phyloP scores from a whole-genome alignment of 257 asterid genomes.

The Coffea canephora region DNA sequence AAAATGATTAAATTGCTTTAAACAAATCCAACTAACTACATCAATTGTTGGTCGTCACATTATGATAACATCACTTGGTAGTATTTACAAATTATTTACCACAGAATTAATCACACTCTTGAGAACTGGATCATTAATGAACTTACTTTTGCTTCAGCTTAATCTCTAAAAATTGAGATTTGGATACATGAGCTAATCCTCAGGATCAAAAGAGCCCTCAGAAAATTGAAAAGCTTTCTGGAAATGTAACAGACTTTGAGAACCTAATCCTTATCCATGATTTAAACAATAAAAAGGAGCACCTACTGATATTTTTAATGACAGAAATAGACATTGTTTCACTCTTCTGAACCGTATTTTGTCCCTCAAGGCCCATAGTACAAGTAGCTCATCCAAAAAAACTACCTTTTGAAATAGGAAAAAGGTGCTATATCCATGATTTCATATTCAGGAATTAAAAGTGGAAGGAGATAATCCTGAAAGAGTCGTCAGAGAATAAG shows the following conservation, averaged over 20 bases:
- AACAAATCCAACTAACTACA: neutral
- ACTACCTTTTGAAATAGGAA: neutral
- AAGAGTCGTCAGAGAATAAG: conserved; percentile 13
- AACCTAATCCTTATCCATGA: neutral
- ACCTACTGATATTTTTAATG: neutral
- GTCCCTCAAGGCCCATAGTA: neutral
- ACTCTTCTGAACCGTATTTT: neutral
- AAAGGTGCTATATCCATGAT: neutral
- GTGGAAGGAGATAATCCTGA: neutral
- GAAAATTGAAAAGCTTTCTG: neutral
- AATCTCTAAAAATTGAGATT: neutral
- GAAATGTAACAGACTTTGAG: neutral
- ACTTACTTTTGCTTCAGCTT: neutral
- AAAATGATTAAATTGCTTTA: neutral
- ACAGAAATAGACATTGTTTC: neutral
- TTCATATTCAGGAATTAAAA: neutral
- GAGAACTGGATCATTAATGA: neutral
- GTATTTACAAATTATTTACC: neutral
- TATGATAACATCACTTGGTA: too few species aligned
- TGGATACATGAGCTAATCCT: neutral
- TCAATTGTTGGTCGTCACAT: neutral
- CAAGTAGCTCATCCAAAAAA: neutral
- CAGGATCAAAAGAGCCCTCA: neutral
- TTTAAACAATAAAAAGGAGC: neutral
- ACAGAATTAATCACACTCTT: neutral